Conservation (phyloP, 768 basidiomycete genomes). For the Pleurotus cornucopiae region DNA sequence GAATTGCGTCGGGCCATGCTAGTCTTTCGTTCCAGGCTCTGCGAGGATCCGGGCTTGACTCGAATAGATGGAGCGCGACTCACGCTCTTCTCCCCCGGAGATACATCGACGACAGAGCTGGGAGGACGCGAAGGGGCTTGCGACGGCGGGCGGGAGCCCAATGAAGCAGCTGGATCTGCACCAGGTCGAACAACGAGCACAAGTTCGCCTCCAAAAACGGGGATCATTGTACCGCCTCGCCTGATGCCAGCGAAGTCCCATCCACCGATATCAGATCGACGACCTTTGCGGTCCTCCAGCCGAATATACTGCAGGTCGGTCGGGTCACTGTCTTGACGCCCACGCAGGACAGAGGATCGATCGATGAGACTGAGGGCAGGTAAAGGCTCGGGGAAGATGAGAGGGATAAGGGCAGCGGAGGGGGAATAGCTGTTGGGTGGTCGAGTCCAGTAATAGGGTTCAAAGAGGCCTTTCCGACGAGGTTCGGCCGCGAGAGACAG, state of each 20-base stretch:
- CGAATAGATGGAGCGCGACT: slow-evolving; percentile 71
- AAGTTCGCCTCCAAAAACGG: slow-evolving; percentile 72
- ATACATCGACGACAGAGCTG: slow-evolving; percentile 50
- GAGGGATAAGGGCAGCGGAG: slow-evolving; percentile 42
- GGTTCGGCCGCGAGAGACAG: slow-evolving; percentile 75
- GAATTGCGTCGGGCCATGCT: slow-evolving; percentile 74
- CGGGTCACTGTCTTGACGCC: slow-evolving; percentile 66
- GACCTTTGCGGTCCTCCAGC: slow-evolving; percentile 28
- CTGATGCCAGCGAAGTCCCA: slow-evolving; percentile 28
- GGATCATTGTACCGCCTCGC: slow-evolving; percentile 61
- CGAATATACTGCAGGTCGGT: slow-evolving; percentile 42
- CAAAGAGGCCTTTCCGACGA: slow-evolving; percentile 67
- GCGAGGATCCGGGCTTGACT: slow-evolving; percentile 66
- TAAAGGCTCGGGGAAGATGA: slow-evolving; percentile 73
- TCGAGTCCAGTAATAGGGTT: slow-evolving; percentile 72
- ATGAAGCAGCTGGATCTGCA: slow-evolving; percentile 36
- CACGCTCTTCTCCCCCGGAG: slow-evolving; percentile 37
- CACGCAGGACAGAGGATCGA: slow-evolving; percentile 56
- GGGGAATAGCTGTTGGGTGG: slow-evolving; percentile 28
- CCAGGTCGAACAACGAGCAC: slow-evolving; percentile 62
- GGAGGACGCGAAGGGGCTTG: slow-evolving; percentile 67
- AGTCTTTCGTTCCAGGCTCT: slow-evolving; percentile 71
- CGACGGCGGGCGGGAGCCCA: slow-evolving; percentile 54
- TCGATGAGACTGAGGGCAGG: slow-evolving; percentile 68
- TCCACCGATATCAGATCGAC: slow-evolving; percentile 19